Evolutionary conservation across 805 yeast genomes (phyloP).

Genomic region (Metschnikowia matae): DNA sequence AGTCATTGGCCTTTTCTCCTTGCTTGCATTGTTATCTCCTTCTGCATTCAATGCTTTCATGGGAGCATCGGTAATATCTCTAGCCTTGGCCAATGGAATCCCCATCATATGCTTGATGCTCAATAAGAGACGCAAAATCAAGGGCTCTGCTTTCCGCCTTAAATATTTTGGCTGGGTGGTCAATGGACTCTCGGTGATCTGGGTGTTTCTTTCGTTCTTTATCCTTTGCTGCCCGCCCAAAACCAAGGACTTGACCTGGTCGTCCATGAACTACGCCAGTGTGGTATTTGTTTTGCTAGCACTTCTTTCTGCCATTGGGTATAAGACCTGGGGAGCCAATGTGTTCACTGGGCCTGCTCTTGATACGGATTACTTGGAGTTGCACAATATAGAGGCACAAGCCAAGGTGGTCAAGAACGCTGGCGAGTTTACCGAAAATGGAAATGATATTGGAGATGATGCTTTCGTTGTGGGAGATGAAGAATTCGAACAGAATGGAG

Average conservation of each 20-base stretch:
- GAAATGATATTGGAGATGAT: not conserved
- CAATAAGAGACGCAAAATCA: conserved; percentile 55
- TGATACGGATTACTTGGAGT: conserved; percentile 42
- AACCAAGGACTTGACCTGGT: conserved; percentile 37
- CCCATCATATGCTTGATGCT: conserved; percentile 65
- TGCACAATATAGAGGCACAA: conserved; percentile 27
- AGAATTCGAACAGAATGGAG: conserved; percentile 1
- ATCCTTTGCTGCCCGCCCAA: conserved; percentile 71
- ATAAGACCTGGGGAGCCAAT: conserved; percentile 56
- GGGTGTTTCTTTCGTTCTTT: conserved; percentile 56
- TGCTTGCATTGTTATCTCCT: conserved; percentile 62
- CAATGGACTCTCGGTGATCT: conserved; percentile 53
- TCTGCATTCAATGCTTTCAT: conserved; percentile 81
- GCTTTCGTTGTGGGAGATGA: conserved; percentile 12
- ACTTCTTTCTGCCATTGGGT: conserved; percentile 47
- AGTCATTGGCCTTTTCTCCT: conserved; percentile 56
- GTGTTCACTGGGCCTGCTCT: conserved; percentile 63
- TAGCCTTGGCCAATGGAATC: conserved; percentile 72
- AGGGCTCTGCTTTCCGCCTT: conserved; percentile 66
- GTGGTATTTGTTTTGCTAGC: conserved; percentile 52
- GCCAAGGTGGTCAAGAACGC: conserved; percentile 8
- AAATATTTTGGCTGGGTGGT: conserved; percentile 60
- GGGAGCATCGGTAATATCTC: conserved; percentile 74
- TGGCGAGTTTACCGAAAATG: not conserved
- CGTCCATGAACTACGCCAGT: conserved; percentile 60